Conservation (phyloP, 2,329 filamentous ascomycete species). For the Colletotrichum sp. region DNA sequence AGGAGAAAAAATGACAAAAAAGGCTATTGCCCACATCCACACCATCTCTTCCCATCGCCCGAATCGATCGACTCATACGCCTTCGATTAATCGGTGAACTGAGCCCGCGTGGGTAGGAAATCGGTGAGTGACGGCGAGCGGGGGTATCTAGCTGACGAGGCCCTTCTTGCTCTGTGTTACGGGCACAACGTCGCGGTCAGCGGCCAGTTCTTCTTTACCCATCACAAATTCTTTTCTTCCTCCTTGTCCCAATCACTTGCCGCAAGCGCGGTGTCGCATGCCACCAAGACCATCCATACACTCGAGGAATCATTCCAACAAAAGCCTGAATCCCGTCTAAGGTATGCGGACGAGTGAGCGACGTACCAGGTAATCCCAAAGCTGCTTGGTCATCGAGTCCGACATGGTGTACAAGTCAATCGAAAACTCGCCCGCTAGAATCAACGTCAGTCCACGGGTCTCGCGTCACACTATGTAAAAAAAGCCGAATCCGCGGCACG, state of each 20-base stretch:
- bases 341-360: not conserved
- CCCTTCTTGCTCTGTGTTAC: slow-evolving; percentile 43
- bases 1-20: not conserved
- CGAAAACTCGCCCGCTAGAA: slow-evolving; percentile 89
- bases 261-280: not conserved
- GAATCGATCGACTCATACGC: not conserved
- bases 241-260: not conserved
- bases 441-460: slow-evolving; percentile 34
- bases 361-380: slow-evolving; percentile 83
- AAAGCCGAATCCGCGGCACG: not conserved
- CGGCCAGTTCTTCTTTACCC: slow-evolving; percentile 6
- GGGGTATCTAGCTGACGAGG: slow-evolving; percentile 35
- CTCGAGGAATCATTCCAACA: not conserved
- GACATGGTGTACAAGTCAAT: slow-evolving; percentile 98
- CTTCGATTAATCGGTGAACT: not conserved
- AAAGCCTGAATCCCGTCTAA: not conserved
- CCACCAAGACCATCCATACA: not conserved
- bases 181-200: slow-evolving; percentile 12
- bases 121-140: not conserved
- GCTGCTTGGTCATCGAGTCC: slow-evolving; percentile 85
- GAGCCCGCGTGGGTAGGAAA: not conserved
- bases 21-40: not conserved
- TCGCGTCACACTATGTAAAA: slow-evolving; percentile 21
- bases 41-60: not conserved
- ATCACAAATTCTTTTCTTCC: not conserved